A percentile compares a stretch with the other conserved stretches of the same genome.
These are phyloP conservation scores for Alternaria sp. DNA, from an alignment of 2,329 filamentous ascomycete species.

Conservation along the genomic window DNA sequence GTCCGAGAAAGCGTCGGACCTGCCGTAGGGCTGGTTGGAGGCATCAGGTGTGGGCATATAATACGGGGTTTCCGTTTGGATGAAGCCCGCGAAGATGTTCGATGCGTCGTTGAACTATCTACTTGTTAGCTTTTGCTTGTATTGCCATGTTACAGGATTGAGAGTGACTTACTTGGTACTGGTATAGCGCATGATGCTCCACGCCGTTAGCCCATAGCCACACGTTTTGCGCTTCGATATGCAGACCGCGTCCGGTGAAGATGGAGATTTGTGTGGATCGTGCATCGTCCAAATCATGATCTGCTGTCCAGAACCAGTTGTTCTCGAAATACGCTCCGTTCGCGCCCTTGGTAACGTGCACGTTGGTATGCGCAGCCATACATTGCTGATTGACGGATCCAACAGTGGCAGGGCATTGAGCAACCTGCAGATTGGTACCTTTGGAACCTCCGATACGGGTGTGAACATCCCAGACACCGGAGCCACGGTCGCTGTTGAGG, in stretches of 20 bases:
- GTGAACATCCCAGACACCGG: conserved; percentile 87
- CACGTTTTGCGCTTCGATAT: conserved; percentile 66
- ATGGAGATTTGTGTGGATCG: conserved; percentile 79
- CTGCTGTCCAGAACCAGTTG: conserved; percentile 88
- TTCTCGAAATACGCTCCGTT: conserved; percentile 82
- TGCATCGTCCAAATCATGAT: conserved; percentile 85
- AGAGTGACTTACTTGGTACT: conserved; percentile 70
- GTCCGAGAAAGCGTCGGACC: conserved; percentile 64
- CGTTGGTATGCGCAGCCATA: conserved; percentile 70
- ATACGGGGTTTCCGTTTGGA: conserved; percentile 89
- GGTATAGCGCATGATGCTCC: conserved; percentile 71
- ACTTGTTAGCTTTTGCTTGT: neutral
- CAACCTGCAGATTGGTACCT: conserved; percentile 79
- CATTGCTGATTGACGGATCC: conserved; percentile 66
- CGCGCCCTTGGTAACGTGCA: conserved; percentile 61
- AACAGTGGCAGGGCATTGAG: conserved; percentile 75
- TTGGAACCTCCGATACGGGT: conserved; percentile 83
- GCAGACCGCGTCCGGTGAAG: conserved; percentile 85
- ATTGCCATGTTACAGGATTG: neutral
- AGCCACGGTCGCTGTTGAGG: conserved; percentile 57
- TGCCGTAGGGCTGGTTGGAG: conserved; percentile 66
- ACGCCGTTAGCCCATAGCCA: conserved; percentile 72
- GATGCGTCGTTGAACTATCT: conserved; percentile 69
- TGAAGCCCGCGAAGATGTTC: conserved; percentile 81
- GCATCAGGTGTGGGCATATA: conserved; percentile 84